A percentile compares a stretch with the other conserved stretches of the same genome.
Conservation (phyloP, 2,329 filamentous ascomycete genomes). For the Monosporascus sp. region DNA sequence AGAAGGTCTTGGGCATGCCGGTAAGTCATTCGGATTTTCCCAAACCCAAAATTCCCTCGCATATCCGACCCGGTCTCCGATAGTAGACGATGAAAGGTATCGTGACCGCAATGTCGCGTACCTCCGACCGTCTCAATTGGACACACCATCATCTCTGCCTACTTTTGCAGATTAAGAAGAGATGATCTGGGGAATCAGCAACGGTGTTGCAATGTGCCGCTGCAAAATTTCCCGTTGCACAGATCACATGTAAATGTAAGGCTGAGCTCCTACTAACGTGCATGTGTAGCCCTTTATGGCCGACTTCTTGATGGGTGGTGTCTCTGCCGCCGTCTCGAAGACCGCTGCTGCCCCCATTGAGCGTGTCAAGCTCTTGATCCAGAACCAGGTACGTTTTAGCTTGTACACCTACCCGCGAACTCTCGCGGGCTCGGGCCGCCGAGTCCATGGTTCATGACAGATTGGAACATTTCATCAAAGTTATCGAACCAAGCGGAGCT, state of each 20-base stretch:
- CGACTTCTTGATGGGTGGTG: slow-evolving; percentile 82
- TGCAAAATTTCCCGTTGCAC: slow-evolving; percentile 1
- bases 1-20: slow-evolving; percentile 62
- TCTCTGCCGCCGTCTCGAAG: slow-evolving; percentile 99
- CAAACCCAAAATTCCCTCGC: slow-evolving; percentile 13
- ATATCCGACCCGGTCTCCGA: slow-evolving; percentile 1
- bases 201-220: too few species aligned
- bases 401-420: not conserved
- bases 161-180: not conserved
- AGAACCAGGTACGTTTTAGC: slow-evolving; percentile 85
- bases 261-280: slow-evolving; percentile 3
- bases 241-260: slow-evolving; percentile 9
- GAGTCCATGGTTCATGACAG: not conserved
- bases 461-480: not conserved
- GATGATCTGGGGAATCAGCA: too few species aligned
- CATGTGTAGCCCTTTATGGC: slow-evolving; percentile 31
- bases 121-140: slow-evolving; percentile 17
- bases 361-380: slow-evolving; percentile 99
- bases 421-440: too few species aligned
- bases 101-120: slow-evolving; percentile 15
- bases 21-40: slow-evolving; percentile 30
- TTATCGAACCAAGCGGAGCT: too few species aligned
- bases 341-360: slow-evolving; percentile 99
- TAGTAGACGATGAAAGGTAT: slow-evolving; percentile 4
- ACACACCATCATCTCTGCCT: slow-evolving; percentile 9